These are phyloP conservation scores for Aspergillus quadricinctus DNA, from an alignment of 2,329 filamentous ascomycete genomes.

Conservation along the genomic window DNA sequence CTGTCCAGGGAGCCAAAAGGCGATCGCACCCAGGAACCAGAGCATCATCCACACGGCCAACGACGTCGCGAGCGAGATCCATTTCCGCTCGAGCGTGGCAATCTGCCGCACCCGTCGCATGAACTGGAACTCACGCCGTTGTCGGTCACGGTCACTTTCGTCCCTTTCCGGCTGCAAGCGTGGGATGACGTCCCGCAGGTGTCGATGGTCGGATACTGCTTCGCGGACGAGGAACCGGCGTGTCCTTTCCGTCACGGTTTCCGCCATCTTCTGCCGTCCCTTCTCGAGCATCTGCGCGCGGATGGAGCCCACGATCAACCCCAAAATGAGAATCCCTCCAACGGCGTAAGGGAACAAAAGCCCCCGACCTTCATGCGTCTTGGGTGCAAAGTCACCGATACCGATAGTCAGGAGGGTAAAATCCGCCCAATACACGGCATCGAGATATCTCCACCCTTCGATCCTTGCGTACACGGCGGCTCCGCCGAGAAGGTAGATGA, in stretches of 20 bases:
- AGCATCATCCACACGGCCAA: slow-evolving; percentile 37
- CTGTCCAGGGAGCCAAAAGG: slow-evolving; percentile 33
- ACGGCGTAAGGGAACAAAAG: slow-evolving; percentile 34
- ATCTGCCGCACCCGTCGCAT: slow-evolving; percentile 45
- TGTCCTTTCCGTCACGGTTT: slow-evolving; percentile 31
- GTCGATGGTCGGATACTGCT: slow-evolving; percentile 13
- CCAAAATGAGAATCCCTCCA: slow-evolving; percentile 33
- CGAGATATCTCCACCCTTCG: slow-evolving; percentile 33
- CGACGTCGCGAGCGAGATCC: slow-evolving; percentile 37
- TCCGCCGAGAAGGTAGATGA: slow-evolving; percentile 38
- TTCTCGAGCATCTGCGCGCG: slow-evolving; percentile 36
- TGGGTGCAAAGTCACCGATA: slow-evolving; percentile 28
- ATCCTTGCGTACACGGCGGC: slow-evolving; percentile 34
- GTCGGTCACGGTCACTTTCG: slow-evolving; percentile 21
- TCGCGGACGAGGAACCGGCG: slow-evolving; percentile 26
- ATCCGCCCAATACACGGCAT: slow-evolving; percentile 34
- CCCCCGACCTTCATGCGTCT: slow-evolving; percentile 30
- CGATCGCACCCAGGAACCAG: slow-evolving; percentile 40
- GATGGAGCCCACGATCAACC: slow-evolving; percentile 33
- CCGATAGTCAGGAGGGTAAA: slow-evolving; percentile 35
- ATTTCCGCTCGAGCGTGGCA: slow-evolving; percentile 39
- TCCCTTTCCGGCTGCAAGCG: slow-evolving; percentile 9
- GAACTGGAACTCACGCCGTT: slow-evolving; percentile 38
- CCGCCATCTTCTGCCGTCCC: slow-evolving; percentile 33
- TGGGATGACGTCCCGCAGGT: slow-evolving; percentile 13